Evolutionary conservation across 2,329 filamentous ascomycete species (phyloP).

Genomic region (Fusarium pseudoanthophilum): DNA sequence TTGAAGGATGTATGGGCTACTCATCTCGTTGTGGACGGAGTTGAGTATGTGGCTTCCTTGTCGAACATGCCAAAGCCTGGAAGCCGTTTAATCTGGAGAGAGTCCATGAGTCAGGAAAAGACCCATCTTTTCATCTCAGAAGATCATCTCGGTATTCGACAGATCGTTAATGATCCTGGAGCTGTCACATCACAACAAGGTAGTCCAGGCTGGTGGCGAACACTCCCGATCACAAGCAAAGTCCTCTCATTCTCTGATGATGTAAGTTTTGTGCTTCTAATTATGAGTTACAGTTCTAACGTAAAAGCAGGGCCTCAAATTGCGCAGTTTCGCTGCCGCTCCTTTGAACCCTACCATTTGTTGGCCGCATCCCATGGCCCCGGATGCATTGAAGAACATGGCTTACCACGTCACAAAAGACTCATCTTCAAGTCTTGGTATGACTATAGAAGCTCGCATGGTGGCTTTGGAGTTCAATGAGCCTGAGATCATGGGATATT

Average conservation of each 20-base stretch:
- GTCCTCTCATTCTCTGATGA: slow-evolving; percentile 8
- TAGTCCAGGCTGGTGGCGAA: slow-evolving; percentile 22
- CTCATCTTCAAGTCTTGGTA: not conserved
- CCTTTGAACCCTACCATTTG: not conserved
- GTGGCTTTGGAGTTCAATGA: slow-evolving; percentile 12
- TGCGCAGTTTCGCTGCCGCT: slow-evolving; percentile 5
- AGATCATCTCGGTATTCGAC: slow-evolving; percentile 27
- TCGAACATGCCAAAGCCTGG: slow-evolving; percentile 5
- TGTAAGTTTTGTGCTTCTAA: not conserved
- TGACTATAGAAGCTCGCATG: slow-evolving; percentile 11
- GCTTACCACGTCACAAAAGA: slow-evolving; percentile 2
- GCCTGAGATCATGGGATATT: slow-evolving; percentile 17
- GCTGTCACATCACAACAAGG: not conserved
- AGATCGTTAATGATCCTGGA: not conserved
- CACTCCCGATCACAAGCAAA: not conserved
- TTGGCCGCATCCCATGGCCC: slow-evolving; percentile 18
- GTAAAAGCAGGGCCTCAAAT: slow-evolving; percentile 13
- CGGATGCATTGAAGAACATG: not conserved
- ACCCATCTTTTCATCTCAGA: slow-evolving; percentile 18
- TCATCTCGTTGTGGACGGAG: slow-evolving; percentile 17
- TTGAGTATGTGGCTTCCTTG: slow-evolving; percentile 22
- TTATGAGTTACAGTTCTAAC: not conserved
- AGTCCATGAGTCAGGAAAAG: rapidly evolving
- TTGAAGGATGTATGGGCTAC: slow-evolving; percentile 21
- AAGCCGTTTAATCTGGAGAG: slow-evolving; percentile 7